Percentiles rank a stretch among this genome's conserved stretches.
These are phyloP conservation scores for Sideroxylon spinosum DNA, from an alignment of 179 eudicot species.

Conservation along the genomic window DNA sequence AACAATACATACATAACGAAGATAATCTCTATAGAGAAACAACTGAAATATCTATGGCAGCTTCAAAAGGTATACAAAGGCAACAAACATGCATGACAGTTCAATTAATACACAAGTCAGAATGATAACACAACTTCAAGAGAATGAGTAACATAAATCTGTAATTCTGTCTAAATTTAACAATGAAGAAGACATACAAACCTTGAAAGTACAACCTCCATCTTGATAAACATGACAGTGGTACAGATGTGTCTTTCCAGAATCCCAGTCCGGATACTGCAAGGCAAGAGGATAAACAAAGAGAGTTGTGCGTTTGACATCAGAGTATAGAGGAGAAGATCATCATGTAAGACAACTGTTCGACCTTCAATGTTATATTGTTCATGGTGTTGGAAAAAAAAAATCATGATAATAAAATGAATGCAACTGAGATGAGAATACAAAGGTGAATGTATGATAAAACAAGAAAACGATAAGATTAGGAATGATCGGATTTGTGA, in stretches of 20 bases:
- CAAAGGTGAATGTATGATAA: no score
- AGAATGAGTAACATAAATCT: not conserved
- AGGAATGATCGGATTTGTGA: no score
- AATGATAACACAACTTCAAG: not conserved
- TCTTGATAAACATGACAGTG: constrained; percentile 51
- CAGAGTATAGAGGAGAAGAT: not conserved
- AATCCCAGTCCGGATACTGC: constrained; percentile 56
- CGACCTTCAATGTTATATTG: no score
- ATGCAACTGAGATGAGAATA: no score
- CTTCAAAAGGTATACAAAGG: not conserved
- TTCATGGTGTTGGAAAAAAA: no score
- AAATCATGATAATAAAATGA: no score
- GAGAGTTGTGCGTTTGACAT: not conserved
- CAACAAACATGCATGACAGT: not conserved
- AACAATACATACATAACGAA: not conserved
- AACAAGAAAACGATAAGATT: no score
- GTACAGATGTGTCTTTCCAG: constrained; percentile 39
- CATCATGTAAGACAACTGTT: not conserved
- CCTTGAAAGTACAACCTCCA: constrained; percentile 57
- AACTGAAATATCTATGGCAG: not conserved
- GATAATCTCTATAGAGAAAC: not conserved
- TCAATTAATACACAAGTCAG: not conserved
- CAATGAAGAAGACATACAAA: constrained; percentile 20
- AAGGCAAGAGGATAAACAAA: constrained; percentile 10
- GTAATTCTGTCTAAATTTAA: not conserved